Base-by-base conservation (phyloP, 192 early-diverging fungal species). In the Backusella sp. region DNA sequence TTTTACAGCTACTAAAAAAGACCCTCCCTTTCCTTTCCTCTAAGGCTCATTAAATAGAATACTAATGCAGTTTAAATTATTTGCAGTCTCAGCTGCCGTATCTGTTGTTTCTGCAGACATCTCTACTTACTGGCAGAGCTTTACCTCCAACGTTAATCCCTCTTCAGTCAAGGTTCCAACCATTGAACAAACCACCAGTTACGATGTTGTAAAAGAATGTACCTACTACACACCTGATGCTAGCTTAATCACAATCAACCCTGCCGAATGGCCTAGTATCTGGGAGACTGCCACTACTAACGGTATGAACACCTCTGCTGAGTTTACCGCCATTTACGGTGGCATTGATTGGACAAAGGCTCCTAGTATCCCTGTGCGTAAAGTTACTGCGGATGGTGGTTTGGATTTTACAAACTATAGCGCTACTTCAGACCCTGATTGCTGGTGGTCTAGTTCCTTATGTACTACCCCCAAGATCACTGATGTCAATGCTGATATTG, bases 381-480 rank as follows among this genome's bases (percentile, higher is more conserved):
- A 70, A 32, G 35, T 53, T 15, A 77, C 69, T 52, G 26, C 70
- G 28, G 68, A 69, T 65, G 72, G 69, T 12, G 77, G 78, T 72
- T 69, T 74, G 35, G 78, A 81, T 46, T 68, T 77, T 49, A 72
- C 68, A 39, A 28, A 59, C 28, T 74, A 69, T 68, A 42, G 39
- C 35, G 52, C 66, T 26, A 35, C 30, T 28, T 35, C n/a, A 7
- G 66, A 72, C 56, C 49, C 77, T n/a, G 75, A 78, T 42, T 86
- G 84, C 72, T 76, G 80, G 82, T 86, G 84, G 84, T 81, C 84
- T 30, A 77, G 75, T 71, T 73, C 73, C 42, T 77, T 73, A 15
- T 86, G 84, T 53, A 74, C 84, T 4, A 73, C 72, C 14, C 78
- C 78, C 73, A 75, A 74, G 67, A 30, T 28, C 15, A 14, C 56